These are phyloP conservation scores for Cyclotella cryptica DNA, from an alignment of 108 stramenopile genomes.

Conservation along the genomic window DNA sequence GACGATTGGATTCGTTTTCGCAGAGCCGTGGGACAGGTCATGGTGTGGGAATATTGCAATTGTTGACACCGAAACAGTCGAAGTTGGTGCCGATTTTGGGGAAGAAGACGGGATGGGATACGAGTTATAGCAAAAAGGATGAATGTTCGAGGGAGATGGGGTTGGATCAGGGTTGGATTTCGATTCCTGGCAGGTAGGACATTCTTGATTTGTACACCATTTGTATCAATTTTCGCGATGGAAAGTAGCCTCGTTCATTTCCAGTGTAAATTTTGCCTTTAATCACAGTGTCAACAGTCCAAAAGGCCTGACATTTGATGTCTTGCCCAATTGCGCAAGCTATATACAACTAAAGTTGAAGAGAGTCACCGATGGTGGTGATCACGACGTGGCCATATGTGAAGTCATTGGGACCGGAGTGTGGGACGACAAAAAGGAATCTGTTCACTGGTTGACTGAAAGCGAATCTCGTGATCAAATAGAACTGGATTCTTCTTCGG, in stretches of 20 bases:
- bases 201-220: not conserved
- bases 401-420: constrained; percentile 52
- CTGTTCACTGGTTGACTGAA: constrained; percentile 43
- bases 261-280: not conserved
- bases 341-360: constrained; percentile 60
- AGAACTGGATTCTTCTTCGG: constrained; percentile 56
- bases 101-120: constrained; percentile 59
- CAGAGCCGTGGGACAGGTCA: constrained; percentile 1
- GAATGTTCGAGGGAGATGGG: constrained; percentile 38
- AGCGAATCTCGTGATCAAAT: constrained; percentile 2
- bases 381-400: constrained; percentile 71
- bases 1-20: not conserved
- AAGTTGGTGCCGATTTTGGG: constrained; percentile 62
- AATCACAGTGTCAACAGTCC: not conserved
- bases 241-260: not conserved
- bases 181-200: constrained; percentile 22
- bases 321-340: constrained; percentile 61
- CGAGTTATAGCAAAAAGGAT: constrained; percentile 37
- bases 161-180: constrained; percentile 50
- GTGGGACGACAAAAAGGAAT: constrained; percentile 51
- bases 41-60: constrained; percentile 59
- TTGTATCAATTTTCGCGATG: not conserved
- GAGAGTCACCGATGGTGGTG: constrained; percentile 58
- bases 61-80: constrained; percentile 52
- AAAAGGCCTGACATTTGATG: constrained; percentile 38